Percentiles rank a stretch among this genome's conserved stretches.
Evolutionary conservation across 1,139 yeast species (phyloP).

Genomic region (Saccharomyces hybrid): DNA sequence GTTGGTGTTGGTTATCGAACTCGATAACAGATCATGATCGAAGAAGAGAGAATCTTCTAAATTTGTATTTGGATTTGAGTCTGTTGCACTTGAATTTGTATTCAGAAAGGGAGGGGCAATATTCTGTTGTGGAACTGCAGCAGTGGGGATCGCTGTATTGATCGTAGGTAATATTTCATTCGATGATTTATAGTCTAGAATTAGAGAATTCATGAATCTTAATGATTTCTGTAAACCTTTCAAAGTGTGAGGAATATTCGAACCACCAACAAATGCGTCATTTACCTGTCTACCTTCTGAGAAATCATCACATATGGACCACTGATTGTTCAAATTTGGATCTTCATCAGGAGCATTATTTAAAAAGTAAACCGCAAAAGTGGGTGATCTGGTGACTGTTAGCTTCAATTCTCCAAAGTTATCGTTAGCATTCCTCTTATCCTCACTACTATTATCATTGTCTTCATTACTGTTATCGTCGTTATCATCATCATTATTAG

Average conservation of each 20-base stretch:
- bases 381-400: conserved; percentile 53
- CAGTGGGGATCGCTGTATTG: conserved; percentile 5
- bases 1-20: not conserved
- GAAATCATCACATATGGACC: conserved; percentile 80
- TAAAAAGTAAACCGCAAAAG: conserved; percentile 65
- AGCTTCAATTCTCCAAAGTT: conserved; percentile 46
- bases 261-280: conserved; percentile 51
- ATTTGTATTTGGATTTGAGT: not conserved
- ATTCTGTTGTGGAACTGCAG: conserved; percentile 1
- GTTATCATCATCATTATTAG: conserved; percentile 7
- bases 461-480: conserved; percentile 1
- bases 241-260: conserved; percentile 37
- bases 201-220: conserved; percentile 46
- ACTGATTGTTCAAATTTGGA: conserved; percentile 42
- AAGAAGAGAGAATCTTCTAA: not conserved
- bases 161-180: conserved; percentile 20
- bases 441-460: conserved; percentile 9
- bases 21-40: not conserved
- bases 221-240: conserved; percentile 49
- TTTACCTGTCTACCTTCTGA: conserved; percentile 77
- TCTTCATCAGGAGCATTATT: conserved; percentile 24
- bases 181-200: conserved; percentile 40
- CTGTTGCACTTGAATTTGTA: not conserved
- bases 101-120: not conserved
- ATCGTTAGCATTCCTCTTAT: conserved; percentile 11